Conservation (phyloP, 768 basidiomycete genomes). For the Boletus reticuloceps region DNA sequence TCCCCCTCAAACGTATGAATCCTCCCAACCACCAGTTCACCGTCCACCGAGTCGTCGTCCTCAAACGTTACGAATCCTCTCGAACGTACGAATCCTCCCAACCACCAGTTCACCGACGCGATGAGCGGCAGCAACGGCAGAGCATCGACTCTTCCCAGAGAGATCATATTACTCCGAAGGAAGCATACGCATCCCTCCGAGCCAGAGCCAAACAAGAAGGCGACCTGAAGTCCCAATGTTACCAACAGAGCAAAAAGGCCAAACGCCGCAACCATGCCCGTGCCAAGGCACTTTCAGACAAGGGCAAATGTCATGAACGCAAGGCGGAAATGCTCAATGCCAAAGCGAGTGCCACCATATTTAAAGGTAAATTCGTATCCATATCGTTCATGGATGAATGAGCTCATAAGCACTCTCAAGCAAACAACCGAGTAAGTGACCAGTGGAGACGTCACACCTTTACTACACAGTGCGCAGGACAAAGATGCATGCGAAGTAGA, state of each 20-base stretch:
- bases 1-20: neutral
- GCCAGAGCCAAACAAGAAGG: slow-evolving; percentile 75
- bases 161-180: neutral
- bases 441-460: neutral
- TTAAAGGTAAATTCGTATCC: slow-evolving; percentile 41
- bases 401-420: slow-evolving; percentile 34
- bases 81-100: neutral
- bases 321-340: slow-evolving; percentile 76
- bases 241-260: slow-evolving; percentile 68
- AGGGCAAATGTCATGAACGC: slow-evolving; percentile 76
- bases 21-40: neutral
- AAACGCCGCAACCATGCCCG: slow-evolving; percentile 62
- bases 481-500: slow-evolving; percentile 73
- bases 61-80: no score
- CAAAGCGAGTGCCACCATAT: slow-evolving; percentile 86
- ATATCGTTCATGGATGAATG: neutral
- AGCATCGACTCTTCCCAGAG: neutral
- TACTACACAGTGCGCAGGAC: slow-evolving; percentile 38
- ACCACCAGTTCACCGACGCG: neutral
- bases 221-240: slow-evolving; percentile 65
- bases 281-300: slow-evolving; percentile 76
- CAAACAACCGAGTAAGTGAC: slow-evolving; percentile 66
- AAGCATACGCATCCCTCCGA: slow-evolving; percentile 61
- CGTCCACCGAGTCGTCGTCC: neutral
- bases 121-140: slow-evolving; percentile 6